phyloP scores from a whole-genome alignment of 2,329 filamentous ascomycete genomes.

The Aureobasidium sp. region DNA sequence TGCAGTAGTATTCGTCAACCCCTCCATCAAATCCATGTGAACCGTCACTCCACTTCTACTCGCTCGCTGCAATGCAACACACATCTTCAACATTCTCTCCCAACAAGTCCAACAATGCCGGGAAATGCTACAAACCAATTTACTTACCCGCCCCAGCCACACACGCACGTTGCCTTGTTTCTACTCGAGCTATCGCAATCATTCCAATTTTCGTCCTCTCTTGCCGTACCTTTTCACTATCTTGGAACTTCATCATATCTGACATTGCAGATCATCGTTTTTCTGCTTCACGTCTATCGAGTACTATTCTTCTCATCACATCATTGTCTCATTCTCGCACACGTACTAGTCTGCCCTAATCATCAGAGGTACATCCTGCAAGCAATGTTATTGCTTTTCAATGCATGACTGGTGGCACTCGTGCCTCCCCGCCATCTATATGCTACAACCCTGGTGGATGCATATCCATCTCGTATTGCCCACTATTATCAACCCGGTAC shows the following conservation, averaged over 20 bases:
- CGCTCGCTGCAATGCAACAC: not conserved
- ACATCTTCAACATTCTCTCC: not conserved
- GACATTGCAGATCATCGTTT: not conserved
- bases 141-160: not conserved
- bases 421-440: not conserved
- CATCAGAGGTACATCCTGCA: not conserved
- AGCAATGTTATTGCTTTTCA: not conserved
- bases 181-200: not conserved
- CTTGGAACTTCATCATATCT: not conserved
- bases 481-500: not conserved
- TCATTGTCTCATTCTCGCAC: not conserved
- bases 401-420: not conserved
- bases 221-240: not conserved
- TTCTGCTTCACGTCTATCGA: not conserved
- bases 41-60: constrained; percentile 10
- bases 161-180: not conserved
- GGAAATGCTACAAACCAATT: not conserved
- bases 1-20: constrained; percentile 7
- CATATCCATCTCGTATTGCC: not conserved
- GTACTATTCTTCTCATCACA: not conserved
- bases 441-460: not conserved
- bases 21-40: not conserved
- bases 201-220: not conserved
- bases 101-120: constrained; percentile 7
- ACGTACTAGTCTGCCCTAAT: not conserved